These are phyloP conservation scores for Cairneyella variabilis DNA, from an alignment of 495 filamentous ascomycete genomes.

Conservation along the genomic window DNA sequence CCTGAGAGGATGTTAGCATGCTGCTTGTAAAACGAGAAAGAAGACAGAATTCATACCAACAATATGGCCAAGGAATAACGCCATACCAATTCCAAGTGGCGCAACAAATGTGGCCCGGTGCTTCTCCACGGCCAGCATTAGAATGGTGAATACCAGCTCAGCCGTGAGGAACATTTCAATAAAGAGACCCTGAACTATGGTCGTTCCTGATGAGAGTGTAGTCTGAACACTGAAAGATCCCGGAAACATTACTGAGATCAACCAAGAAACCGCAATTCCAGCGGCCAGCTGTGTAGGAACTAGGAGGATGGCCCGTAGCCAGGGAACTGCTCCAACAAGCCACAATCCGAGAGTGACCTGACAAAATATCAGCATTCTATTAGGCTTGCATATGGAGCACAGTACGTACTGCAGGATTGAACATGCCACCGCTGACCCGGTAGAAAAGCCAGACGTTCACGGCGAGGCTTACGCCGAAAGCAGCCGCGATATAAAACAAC, in stretches of 20 bases:
- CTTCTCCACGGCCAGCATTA: slow-evolving; percentile 55
- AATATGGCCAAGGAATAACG: slow-evolving; percentile 47
- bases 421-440: slow-evolving; percentile 57
- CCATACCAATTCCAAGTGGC: slow-evolving; percentile 47
- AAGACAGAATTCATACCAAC: no score
- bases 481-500: slow-evolving; percentile 62
- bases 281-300: slow-evolving; percentile 52
- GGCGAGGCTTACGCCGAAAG: slow-evolving; percentile 56
- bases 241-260: slow-evolving; percentile 51
- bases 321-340: slow-evolving; percentile 48
- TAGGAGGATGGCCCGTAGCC: slow-evolving; percentile 43
- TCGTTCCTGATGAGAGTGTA: slow-evolving; percentile 34
- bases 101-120: slow-evolving; percentile 46
- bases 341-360: slow-evolving; percentile 50
- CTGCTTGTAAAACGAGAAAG: no score
- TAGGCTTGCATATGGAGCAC: no score
- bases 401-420: slow-evolving; percentile 67
- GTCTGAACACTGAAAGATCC: slow-evolving; percentile 41
- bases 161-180: slow-evolving; percentile 52
- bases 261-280: slow-evolving; percentile 48
- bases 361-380: not conserved
- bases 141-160: slow-evolving; percentile 46
- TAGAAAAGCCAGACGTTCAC: slow-evolving; percentile 65
- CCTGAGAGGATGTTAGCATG: not conserved
- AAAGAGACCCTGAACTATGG: slow-evolving; percentile 45